Conservation (phyloP, 495 filamentous ascomycete species). For the Aspergillus biplanus region DNA sequence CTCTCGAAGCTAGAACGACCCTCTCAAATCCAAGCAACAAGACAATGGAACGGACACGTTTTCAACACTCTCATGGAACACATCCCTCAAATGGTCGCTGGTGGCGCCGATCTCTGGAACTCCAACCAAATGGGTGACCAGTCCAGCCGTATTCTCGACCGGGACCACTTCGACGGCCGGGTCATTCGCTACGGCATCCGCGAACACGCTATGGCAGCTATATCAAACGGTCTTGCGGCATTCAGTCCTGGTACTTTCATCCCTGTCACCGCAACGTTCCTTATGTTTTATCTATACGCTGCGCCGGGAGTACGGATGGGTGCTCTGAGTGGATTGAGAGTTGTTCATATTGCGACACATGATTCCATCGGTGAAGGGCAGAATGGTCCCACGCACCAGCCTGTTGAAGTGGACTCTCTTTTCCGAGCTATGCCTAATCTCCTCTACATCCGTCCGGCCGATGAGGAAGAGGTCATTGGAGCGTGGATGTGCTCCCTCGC, state of each 20-base stretch:
- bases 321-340: constrained; percentile 56
- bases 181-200: constrained; percentile 57
- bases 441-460: constrained; percentile 57
- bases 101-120: constrained; percentile 44
- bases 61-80: too few relatives aligned
- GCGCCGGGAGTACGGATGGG: constrained; percentile 63
- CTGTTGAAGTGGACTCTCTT: constrained; percentile 56
- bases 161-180: constrained; percentile 45
- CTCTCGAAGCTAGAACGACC: too few relatives aligned
- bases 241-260: constrained; percentile 53
- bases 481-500: too few relatives aligned
- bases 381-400: constrained; percentile 65
- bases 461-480: constrained; percentile 20
- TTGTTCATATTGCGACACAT: constrained; percentile 63
- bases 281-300: constrained; percentile 65
- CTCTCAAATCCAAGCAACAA: too few relatives aligned
- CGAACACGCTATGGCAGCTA: constrained; percentile 58
- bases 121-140: constrained; percentile 38
- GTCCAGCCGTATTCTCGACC: too few relatives aligned
- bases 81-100: too few relatives aligned
- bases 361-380: constrained; percentile 62
- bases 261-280: constrained; percentile 55
- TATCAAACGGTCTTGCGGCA: constrained; percentile 58
- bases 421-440: constrained; percentile 65
- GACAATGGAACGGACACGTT: too few relatives aligned